Evolutionary conservation across 345 rosid species (phyloP), one percentile per base, ranked within the genome.

Genomic region (Erucastrum elatum): DNA sequence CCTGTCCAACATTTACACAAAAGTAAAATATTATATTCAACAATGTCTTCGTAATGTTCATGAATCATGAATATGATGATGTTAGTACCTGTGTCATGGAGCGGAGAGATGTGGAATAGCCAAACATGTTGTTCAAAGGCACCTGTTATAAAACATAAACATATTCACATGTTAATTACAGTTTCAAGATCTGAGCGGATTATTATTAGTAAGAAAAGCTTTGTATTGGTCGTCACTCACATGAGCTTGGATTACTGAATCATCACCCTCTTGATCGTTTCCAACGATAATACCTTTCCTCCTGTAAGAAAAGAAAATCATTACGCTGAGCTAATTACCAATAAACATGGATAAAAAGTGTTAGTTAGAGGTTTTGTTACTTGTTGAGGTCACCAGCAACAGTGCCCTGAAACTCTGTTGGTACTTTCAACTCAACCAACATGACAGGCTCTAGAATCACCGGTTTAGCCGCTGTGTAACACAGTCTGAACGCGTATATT

Each of bases 381-480:
- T 93, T 96, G 88, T 96, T 96, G 66, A 96, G 85, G 84, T 96
- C 98, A 82, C 98, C 99, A 71, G 95, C 93, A 60, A 90, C 97
- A 33, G 92, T 86, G 7, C 99, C 99, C 90, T 96, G 99, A 84
- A 91, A 93, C 71, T 96, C 98, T 16, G 97, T 89, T 6, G 99
- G 99, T 10, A 88, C 90, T 85, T 96, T 96, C 80, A 96, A 82
- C 87, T 96, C 99, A 25, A 96, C 96, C 86, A 89, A 71, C 98
- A 96, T 96, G 51, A 96, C 84, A 6, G 99, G 99, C 84, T 96
- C 99, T 81, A 96, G 81, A 61, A 96, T 93, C 74, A 88, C 94
- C 71, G 98, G 99, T 78, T 76, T 91, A 64, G 99, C 97, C 59
- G 92, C 90, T 33, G 90, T 17, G 75, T 96, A 96, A 82, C 97